phyloP scores from a whole-genome alignment of 164 flowering plant species.

The Warburgia ugandensis region DNA sequence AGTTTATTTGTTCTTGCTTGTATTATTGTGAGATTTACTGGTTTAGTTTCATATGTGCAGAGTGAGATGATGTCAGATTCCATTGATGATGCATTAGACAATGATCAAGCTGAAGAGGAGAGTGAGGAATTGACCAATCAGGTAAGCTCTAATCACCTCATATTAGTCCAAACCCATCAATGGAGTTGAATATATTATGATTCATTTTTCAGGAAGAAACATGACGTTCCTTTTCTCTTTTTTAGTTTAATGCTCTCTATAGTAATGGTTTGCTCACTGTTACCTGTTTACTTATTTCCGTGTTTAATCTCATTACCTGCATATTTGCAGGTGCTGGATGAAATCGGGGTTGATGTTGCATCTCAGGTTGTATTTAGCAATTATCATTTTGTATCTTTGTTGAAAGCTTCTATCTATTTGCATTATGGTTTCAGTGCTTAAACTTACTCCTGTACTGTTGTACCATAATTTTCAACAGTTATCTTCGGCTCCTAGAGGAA shows the following conservation, averaged over 20 bases:
- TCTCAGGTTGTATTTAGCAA: conserved; percentile 63
- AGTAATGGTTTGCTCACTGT: no score
- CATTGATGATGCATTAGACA: conserved; percentile 82
- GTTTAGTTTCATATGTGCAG: conserved; percentile 32
- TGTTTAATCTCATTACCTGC: not conserved
- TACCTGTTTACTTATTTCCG: no score
- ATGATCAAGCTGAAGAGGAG: conserved; percentile 97
- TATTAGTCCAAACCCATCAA: not conserved
- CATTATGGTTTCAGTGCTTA: not conserved
- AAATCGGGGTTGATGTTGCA: conserved; percentile 91
- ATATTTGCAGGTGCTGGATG: conserved; percentile 76
- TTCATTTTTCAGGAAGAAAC: not conserved
- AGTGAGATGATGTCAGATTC: conserved; percentile 98
- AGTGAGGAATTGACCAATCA: conserved; percentile 93
- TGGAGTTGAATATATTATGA: not conserved
- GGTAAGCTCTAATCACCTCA: conserved; percentile 28
- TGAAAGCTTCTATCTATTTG: not conserved
- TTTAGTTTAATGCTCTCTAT: no score
- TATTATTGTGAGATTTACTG: not conserved
- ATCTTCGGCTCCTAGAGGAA: conserved; percentile 91
- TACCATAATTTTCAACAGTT: conserved; percentile 36
- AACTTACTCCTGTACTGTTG: conserved; percentile 9
- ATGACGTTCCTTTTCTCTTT: no score
- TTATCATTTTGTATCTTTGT: not conserved
- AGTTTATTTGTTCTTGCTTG: not conserved